Evolutionary conservation across 805 yeast species (phyloP).

Genomic region (Metschnikowia colocasiae): DNA sequence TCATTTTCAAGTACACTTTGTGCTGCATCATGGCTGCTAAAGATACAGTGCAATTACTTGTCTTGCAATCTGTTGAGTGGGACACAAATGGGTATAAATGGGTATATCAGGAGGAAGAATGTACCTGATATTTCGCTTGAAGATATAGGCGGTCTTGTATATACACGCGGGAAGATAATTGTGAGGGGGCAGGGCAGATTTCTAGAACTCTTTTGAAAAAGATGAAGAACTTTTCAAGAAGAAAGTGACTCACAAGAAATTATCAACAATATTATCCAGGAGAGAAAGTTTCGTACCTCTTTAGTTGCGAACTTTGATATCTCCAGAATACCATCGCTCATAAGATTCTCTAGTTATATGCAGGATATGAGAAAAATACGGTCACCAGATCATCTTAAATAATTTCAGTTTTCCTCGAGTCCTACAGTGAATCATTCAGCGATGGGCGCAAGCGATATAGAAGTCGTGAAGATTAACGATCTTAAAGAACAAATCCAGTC

Average conservation of each 20-base stretch:
- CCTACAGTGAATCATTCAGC: not conserved
- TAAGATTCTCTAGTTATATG: no score
- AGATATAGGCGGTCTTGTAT: no score
- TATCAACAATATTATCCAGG: not conserved
- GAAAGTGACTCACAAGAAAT: not conserved
- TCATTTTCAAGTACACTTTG: not conserved
- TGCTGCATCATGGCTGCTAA: not conserved
- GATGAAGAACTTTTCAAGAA: not conserved
- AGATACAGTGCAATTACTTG: not conserved
- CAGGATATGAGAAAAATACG: not conserved
- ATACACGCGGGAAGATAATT: no score
- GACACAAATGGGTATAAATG: not conserved
- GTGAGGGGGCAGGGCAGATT: no score
- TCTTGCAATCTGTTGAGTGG: not conserved
- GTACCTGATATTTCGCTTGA: not conserved
- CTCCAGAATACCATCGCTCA: no score
- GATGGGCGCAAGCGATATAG: slow-evolving; percentile 18
- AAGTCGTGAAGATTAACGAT: slow-evolving; percentile 38
- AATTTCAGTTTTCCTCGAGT: not conserved
- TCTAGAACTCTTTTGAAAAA: not conserved
- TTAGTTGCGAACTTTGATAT: not conserved
- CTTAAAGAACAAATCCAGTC: slow-evolving; percentile 19
- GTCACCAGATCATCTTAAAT: not conserved
- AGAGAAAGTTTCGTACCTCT: not conserved
- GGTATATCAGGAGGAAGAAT: not conserved